Conservation (phyloP, 257 asterid species). For the Solanum tacnaense region DNA sequence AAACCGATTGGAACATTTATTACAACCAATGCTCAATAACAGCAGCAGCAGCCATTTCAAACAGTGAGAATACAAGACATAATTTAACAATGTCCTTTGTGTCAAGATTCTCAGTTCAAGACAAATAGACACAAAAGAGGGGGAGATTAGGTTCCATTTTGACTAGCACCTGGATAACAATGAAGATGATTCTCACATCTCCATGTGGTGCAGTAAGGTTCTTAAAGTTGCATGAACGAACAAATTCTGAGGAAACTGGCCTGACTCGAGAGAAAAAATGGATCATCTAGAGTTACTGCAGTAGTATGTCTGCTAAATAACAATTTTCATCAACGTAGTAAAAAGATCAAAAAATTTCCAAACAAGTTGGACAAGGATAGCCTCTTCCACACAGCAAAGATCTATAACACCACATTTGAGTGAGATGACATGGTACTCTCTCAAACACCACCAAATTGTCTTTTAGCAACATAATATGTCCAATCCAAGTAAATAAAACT, state of each 20-base stretch:
- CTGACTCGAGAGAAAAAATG: not conserved
- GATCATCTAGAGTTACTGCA: not conserved
- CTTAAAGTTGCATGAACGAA: not conserved
- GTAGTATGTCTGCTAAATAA: not conserved
- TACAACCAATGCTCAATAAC: not conserved
- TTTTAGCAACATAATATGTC: not conserved
- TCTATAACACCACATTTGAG: not conserved
- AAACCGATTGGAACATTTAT: not conserved
- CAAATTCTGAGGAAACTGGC: not conserved
- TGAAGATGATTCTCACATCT: not conserved
- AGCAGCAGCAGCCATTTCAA: not conserved
- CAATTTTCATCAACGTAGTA: not conserved
- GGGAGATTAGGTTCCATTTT: not conserved
- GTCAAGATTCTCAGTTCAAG: not conserved
- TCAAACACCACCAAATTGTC: not conserved
- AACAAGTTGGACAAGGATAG: not conserved
- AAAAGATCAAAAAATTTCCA: not conserved
- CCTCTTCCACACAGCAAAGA: not conserved
- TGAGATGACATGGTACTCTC: not conserved
- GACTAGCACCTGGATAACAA: not conserved
- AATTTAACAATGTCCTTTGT: not conserved
- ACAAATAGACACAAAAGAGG: not conserved
- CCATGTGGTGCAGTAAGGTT: not conserved
- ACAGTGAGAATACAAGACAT: not conserved
- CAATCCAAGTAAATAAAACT: not conserved